Percentiles rank a stretch among this genome's conserved stretches.
These are phyloP conservation scores for Phialophora verrucosa DNA, from an alignment of 2,329 filamentous ascomycete genomes.

Conservation along the genomic window DNA sequence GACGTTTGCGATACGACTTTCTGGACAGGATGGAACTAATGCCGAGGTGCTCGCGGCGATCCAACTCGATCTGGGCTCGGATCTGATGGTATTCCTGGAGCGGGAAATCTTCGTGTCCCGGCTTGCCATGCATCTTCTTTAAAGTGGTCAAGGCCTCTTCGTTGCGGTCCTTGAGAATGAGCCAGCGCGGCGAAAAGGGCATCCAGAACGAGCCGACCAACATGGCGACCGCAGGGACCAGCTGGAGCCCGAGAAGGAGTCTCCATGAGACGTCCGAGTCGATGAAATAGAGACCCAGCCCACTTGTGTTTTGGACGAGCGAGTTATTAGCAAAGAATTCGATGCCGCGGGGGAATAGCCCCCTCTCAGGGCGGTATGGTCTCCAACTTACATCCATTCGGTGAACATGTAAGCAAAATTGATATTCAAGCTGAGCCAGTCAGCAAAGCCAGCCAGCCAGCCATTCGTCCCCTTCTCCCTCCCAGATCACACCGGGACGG, in stretches of 20 bases:
- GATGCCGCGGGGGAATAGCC: background rate
- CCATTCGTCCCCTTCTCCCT: no score
- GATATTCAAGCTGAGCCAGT: slow-evolving; percentile 8
- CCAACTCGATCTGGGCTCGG: slow-evolving; percentile 26
- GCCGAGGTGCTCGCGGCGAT: slow-evolving; percentile 17
- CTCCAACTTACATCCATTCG: slow-evolving; percentile 19
- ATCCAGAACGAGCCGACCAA: slow-evolving; percentile 12
- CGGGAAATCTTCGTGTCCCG: slow-evolving; percentile 17
- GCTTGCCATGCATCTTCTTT: slow-evolving; percentile 22
- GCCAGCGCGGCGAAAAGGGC: slow-evolving; percentile 18
- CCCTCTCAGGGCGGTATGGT: background rate
- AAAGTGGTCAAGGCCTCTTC: slow-evolving; percentile 13
- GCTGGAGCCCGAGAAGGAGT: slow-evolving; percentile 14
- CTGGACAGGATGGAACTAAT: slow-evolving; percentile 18
- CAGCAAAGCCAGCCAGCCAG: background rate
- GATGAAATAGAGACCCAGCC: slow-evolving; percentile 21
- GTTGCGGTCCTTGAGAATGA: slow-evolving; percentile 13
- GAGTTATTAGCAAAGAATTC: background rate
- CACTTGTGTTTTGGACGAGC: background rate
- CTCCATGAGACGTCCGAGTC: slow-evolving; percentile 16
- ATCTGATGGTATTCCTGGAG: slow-evolving; percentile 24
- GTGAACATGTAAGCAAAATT: slow-evolving; percentile 19
- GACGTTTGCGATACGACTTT: slow-evolving; percentile 18
- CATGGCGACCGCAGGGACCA: slow-evolving; percentile 10
- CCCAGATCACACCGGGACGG: no score